Conservation (phyloP, 129 eudicot species). For the sunflower (Helianthus annuus) region DNA sequence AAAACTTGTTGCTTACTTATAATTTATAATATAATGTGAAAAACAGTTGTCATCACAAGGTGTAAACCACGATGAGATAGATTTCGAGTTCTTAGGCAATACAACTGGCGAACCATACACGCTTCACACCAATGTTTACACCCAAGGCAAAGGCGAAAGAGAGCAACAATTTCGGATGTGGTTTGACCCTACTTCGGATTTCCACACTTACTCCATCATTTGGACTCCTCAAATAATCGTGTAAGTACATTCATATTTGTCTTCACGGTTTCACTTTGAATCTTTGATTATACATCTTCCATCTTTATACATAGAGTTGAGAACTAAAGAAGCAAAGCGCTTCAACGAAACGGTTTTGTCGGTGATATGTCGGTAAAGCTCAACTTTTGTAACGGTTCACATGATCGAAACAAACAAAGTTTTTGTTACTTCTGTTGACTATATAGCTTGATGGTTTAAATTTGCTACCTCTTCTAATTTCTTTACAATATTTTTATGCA, state of each 20-base stretch:
- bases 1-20: too few species aligned
- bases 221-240: constrained; percentile 44
- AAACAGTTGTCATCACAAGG: constrained; percentile 27
- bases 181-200: constrained; percentile 46
- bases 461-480: too few species aligned
- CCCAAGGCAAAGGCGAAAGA: constrained; percentile 45
- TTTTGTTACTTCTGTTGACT: too few species aligned
- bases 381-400: too few species aligned
- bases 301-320: too few species aligned
- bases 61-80: constrained; percentile 38
- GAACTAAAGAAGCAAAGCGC: too few species aligned
- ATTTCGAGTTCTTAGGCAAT: constrained; percentile 51
- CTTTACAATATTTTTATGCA: neutral
- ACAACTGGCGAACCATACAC: constrained; percentile 43
- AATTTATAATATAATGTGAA: too few species aligned
- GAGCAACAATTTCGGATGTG: constrained; percentile 49
- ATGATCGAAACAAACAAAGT: too few species aligned
- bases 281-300: too few species aligned
- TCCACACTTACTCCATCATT: constrained; percentile 42
- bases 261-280: neutral
- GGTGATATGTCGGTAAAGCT: too few species aligned
- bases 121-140: constrained; percentile 44
- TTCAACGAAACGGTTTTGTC: too few species aligned
- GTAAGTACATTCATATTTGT: constrained; percentile 17
- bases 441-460: too few species aligned